These are phyloP conservation scores for Colletotrichum godetiae DNA, from an alignment of 2,329 filamentous ascomycete genomes.

Conservation along the genomic window DNA sequence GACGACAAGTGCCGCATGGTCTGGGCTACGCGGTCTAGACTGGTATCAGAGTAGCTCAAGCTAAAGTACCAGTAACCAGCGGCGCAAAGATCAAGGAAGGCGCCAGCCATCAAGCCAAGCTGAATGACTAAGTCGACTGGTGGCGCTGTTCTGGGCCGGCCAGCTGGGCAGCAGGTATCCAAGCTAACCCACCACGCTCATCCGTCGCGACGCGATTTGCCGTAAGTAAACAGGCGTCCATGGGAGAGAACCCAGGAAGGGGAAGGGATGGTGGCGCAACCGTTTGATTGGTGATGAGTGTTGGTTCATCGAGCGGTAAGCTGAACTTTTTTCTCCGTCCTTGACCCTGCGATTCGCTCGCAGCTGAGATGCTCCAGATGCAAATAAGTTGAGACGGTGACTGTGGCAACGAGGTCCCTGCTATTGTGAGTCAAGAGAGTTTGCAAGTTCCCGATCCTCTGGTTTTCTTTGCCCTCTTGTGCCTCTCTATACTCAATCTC, in stretches of 20 bases:
- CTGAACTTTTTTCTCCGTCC: slow-evolving; percentile 7
- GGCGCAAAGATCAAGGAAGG: background rate
- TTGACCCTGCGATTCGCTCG: background rate
- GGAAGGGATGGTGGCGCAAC: background rate
- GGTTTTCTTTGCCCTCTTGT: background rate
- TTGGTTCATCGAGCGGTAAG: background rate
- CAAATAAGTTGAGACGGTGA: slow-evolving; percentile 17
- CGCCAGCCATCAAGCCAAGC: slow-evolving; percentile 32
- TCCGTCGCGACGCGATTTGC: background rate
- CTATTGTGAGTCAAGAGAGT: background rate
- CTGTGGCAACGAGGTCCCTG: slow-evolving; percentile 15
- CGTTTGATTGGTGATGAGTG: slow-evolving; percentile 7
- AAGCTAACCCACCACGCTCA: background rate
- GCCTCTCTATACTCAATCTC: background rate
- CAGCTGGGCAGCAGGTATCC: background rate
- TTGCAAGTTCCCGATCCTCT: background rate
- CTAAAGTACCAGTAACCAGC: background rate
- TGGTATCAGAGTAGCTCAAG: slow-evolving; percentile 3
- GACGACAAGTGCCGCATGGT: background rate
- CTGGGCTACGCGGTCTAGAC: slow-evolving; percentile 1
- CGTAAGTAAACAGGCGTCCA: background rate
- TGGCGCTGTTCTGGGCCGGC: background rate
- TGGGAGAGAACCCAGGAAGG: background rate
- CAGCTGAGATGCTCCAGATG: background rate
- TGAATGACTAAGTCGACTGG: slow-evolving; percentile 3